These are phyloP conservation scores for Penicillium diatomitis DNA, from an alignment of 495 filamentous ascomycete species.

Conservation along the genomic window DNA sequence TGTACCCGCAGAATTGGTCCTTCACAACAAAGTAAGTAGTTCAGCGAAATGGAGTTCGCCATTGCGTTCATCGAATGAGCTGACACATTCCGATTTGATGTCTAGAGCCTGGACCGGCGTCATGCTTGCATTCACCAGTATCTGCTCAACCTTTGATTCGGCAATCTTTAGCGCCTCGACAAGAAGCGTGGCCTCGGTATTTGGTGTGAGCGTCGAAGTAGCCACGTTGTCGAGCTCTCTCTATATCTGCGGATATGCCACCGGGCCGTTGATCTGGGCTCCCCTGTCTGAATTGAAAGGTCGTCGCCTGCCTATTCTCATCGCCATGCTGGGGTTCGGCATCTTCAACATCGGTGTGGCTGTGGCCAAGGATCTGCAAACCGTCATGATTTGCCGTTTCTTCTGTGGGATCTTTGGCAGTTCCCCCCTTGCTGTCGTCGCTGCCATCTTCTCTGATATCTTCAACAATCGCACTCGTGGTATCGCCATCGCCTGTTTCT, in stretches of 20 bases:
- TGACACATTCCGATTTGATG: not conserved
- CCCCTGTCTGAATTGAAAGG: constrained; percentile 57
- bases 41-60: no score
- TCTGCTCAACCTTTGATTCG: constrained; percentile 32
- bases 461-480: constrained; percentile 73
- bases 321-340: constrained; percentile 38
- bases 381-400: constrained; percentile 54
- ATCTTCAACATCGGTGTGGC: constrained; percentile 54
- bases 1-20: constrained; percentile 77
- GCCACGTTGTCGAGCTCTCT: constrained; percentile 48
- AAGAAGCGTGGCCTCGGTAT: constrained; percentile 22
- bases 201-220: constrained; percentile 42
- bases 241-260: constrained; percentile 50
- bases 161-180: constrained; percentile 25
- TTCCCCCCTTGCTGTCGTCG: constrained; percentile 76
- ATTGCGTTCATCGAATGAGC: not conserved
- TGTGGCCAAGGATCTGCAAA: constrained; percentile 51
- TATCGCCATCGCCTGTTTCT: constrained; percentile 59
- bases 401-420: constrained; percentile 55
- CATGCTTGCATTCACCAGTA: constrained; percentile 31
- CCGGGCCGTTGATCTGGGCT: constrained; percentile 55
- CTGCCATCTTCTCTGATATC: constrained; percentile 85
- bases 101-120: constrained; percentile 19
- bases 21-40: constrained; percentile 54
- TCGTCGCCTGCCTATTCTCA: constrained; percentile 46